Evolutionary conservation across 2,329 filamentous ascomycete species (phyloP), one percentile per base, ranked within the genome.

Genomic region (Phialophora verrucosa): DNA sequence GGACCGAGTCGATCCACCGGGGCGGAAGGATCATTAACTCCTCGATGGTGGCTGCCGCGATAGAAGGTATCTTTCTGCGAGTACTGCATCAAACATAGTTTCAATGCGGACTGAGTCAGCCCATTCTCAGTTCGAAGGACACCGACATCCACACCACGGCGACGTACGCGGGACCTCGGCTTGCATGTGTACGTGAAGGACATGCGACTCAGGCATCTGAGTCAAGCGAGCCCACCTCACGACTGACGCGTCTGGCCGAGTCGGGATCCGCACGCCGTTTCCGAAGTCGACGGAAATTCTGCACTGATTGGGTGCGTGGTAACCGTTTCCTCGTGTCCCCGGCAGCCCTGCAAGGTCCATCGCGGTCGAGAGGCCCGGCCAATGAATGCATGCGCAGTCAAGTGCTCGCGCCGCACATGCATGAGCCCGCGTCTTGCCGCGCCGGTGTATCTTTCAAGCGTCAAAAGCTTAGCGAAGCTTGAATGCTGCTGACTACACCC

Each of bases 391-490:
- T 35, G 32, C 8, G 31, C 31, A 10, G 1, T 20, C 38, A n/a
- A n/a, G n/a, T 7, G 6, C 17, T 44, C 38, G 17, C 1, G 38
- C 38, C 6, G 38, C 38, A n/a, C 17, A 8, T 44, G 38, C 38
- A 44, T 44, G n/a, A 44, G 14, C 38, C 38, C n/a, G 38, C 38
- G 38, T 44, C 38, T 44, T 3, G 38, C 38, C 38, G 14, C 38
- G 55, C 55, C 57, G 27, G 57, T 25, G 57, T 50, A 59, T 50
- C 14, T 51, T 50, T 49, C 57, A 59, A 59, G 57, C 57, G 42
- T 50, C 8, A 47, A 47, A 59, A 59, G 57, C 57, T 59, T 59
- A 59, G 42, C 42, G 31, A 59, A 59, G 57, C 57, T 59, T 59
- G 55, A 29, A 20, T 17, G 10, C 57, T 50, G 57, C 42, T 59